Percentiles rank a stretch among this genome's conserved stretches.
These are phyloP conservation scores for Gonium pectorale DNA, from an alignment of 139 green algal genomes.

Conservation along the genomic window DNA sequence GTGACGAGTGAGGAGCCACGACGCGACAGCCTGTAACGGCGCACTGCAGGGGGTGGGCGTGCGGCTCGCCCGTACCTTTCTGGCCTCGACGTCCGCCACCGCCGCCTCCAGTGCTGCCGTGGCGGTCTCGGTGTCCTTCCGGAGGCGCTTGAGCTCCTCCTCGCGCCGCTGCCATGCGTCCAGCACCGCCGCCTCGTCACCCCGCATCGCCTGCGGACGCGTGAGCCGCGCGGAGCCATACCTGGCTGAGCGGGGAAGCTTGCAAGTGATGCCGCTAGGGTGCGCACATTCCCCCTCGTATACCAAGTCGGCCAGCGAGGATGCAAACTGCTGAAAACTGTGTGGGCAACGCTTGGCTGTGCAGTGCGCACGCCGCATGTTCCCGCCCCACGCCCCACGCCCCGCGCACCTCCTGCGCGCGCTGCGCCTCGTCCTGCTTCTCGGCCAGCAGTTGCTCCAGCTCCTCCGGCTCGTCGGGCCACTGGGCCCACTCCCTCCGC, in stretches of 20 bases:
- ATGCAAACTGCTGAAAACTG: too few species aligned
- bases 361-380: neutral
- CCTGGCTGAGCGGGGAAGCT: too few species aligned
- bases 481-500: neutral
- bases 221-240: too few species aligned
- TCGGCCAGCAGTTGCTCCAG: constrained; percentile 16
- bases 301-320: too few species aligned
- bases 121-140: neutral
- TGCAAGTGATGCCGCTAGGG: too few species aligned
- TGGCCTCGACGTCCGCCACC: constrained; percentile 10
- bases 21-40: too few species aligned
- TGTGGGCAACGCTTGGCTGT: too few species aligned
- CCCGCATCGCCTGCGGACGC: neutral
- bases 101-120: neutral
- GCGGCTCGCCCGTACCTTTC: too few species aligned
- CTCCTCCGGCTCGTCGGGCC: neutral
- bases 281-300: too few species aligned
- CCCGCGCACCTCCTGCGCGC: neutral
- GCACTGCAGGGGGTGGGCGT: too few species aligned
- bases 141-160: neutral
- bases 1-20: too few species aligned
- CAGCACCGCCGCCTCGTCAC: constrained; percentile 37
- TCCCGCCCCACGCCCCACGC: neutral
- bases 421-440: neutral
- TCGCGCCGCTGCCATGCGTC: constrained; percentile 20